Evolutionary conservation across 768 basidiomycete genomes (phyloP), one percentile per base, ranked within the genome.

Genomic region (Mycena belliarum): DNA sequence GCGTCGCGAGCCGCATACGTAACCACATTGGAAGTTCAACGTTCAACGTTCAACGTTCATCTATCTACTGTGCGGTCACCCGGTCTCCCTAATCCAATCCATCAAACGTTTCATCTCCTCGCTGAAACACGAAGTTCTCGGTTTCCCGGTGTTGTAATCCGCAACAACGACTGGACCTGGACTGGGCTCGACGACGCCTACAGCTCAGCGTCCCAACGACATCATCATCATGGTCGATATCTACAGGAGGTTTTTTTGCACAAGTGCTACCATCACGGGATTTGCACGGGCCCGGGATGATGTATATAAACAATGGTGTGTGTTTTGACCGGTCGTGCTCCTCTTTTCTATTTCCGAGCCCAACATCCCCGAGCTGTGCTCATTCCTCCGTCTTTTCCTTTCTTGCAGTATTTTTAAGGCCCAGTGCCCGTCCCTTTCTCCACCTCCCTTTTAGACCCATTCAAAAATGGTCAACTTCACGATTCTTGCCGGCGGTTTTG

Each of bases 401-500:
- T 52, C 32, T 50, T 50, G 29, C 42, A n/a, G 23, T 15, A 15
- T 18, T 50, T 57, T 52, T 55, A 37, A 40, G 43, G 57, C 48
- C 42, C 42, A 52, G 65, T 52, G 63, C 63, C 38, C 49, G 25
- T 52, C 47, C 56, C 48, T n/a, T 29, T 57, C 38, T 46, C 26
- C 24, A 26, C 15, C 15, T 18, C 42, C 33, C 46, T 49, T 20
- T 44, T 37, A 10, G 47, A 21, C 35, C 18, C 28, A 23, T 28
- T 43, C 29, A 40, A 44, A 44, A 60, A 79, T 79, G 79, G 78
- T 80, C 58, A 74, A 76, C 52, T 79, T 77, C 65, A 79, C 76
- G 8, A 79, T 82, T 59, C 74, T 81, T 40, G 78, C 79, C 18
- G 79, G 79, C 41, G 79, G 78, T 23, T 81, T 77, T 64, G 70